Evolutionary conservation across 1,284 basidiomycete species (phyloP).

Genomic region (Porogramme epimiltina): DNA sequence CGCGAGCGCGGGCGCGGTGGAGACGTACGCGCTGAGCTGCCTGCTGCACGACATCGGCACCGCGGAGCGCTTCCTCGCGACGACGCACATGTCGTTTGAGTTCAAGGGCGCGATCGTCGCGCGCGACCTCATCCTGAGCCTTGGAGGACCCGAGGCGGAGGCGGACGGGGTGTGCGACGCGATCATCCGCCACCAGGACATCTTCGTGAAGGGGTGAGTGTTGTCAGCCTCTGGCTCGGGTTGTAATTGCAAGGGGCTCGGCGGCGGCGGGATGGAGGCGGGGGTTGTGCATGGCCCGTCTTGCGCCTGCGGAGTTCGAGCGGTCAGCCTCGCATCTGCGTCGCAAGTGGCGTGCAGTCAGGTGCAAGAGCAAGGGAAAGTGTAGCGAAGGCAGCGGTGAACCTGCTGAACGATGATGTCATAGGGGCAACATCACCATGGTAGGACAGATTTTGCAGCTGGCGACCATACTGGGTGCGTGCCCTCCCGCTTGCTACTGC

Average conservation of each 20-base stretch:
- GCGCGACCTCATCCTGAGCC: slow-evolving; percentile 47
- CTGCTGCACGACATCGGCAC: slow-evolving; percentile 61
- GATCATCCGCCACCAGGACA: slow-evolving; percentile 61
- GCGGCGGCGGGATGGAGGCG: neutral
- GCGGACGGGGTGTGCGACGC: slow-evolving; percentile 60
- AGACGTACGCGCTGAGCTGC: slow-evolving; percentile 56
- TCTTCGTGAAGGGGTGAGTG: slow-evolving; percentile 51
- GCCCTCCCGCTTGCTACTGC: no score
- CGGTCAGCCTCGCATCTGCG: no score
- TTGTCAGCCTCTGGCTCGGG: no score
- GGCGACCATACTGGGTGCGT: slow-evolving; percentile 49
- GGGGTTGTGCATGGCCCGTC: neutral
- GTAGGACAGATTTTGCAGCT: slow-evolving; percentile 56
- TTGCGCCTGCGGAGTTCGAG: no score
- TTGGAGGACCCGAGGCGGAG: slow-evolving; percentile 50
- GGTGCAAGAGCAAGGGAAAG: no score
- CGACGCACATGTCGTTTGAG: slow-evolving; percentile 60
- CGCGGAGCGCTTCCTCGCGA: slow-evolving; percentile 48
- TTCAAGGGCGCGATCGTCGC: slow-evolving; percentile 61
- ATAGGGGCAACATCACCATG: slow-evolving; percentile 51
- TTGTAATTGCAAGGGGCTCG: neutral
- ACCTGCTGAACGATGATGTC: no score
- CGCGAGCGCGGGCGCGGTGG: slow-evolving; percentile 25
- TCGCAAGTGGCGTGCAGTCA: no score
- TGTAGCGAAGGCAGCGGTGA: no score